A percentile compares a stretch with the other conserved stretches of the same genome.
Evolutionary conservation across 2,329 filamentous ascomycete genomes (phyloP).

Genomic region (Colletotrichum spinosum): DNA sequence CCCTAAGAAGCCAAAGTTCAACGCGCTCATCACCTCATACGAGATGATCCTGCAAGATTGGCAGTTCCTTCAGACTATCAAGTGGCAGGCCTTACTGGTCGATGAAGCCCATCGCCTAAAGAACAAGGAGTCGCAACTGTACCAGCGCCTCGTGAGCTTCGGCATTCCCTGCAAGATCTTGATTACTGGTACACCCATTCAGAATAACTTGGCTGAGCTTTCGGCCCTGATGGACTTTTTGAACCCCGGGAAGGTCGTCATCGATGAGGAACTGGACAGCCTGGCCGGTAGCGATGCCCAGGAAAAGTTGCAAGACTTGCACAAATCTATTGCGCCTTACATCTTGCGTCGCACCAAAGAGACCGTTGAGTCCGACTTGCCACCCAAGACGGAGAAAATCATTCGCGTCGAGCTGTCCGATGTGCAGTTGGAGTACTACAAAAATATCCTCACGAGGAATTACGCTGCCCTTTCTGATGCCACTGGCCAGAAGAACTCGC

Average conservation of each 20-base stretch:
- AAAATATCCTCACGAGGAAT: slow-evolving; percentile 97
- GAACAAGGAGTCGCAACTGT: slow-evolving; percentile 94
- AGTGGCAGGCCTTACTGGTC: slow-evolving; percentile 97
- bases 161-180: slow-evolving; percentile 88
- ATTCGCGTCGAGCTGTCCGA: slow-evolving; percentile 97
- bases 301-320: slow-evolving; percentile 86
- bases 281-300: slow-evolving; percentile 84
- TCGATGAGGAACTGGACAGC: slow-evolving; percentile 90
- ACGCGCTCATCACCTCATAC: slow-evolving; percentile 97
- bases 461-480: slow-evolving; percentile 95
- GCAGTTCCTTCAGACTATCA: slow-evolving; percentile 86
- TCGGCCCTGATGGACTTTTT: slow-evolving; percentile 95
- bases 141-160: slow-evolving; percentile 86
- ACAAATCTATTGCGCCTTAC: slow-evolving; percentile 88
- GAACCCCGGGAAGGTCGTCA: slow-evolving; percentile 91
- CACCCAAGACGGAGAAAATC: slow-evolving; percentile 98
- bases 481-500: slow-evolving; percentile 90
- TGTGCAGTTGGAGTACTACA: slow-evolving; percentile 97
- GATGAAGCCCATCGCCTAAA: slow-evolving; percentile 98
- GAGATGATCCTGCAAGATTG: slow-evolving; percentile 93
- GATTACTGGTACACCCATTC: slow-evolving; percentile 96
- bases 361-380: slow-evolving; percentile 95
- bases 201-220: slow-evolving; percentile 94
- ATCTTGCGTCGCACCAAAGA: slow-evolving; percentile 97
- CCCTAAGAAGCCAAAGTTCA: slow-evolving; percentile 91